Evolutionary conservation across 345 rosid genomes (phyloP), one percentile per base, ranked within the genome.

Genomic region (Corchorus olitorius): DNA sequence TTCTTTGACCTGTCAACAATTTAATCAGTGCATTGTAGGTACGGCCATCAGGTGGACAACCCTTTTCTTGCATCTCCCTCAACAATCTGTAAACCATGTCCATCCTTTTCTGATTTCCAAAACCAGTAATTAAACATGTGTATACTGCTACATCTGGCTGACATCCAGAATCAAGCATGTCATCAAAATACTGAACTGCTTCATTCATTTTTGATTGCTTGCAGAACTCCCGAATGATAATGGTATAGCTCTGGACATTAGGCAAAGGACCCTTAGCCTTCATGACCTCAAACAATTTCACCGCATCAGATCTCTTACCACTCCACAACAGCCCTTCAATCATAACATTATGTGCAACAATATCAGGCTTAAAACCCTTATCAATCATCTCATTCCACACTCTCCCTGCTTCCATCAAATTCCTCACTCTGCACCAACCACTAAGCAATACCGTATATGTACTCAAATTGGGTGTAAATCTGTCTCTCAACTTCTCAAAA

Each of bases 331-430:
- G 83, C 72, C 99, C 95, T 74, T 87, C 93, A 65, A 93, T 89
- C 98, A 93, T 93, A 20, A 81, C 81, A 60, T 93, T 93, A 72
- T 92, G 89, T 7, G 89, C 88, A 39, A 93, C 86, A 83, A 86
- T 48, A 41, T 93, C 97, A 1, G 95, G 98, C 76, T 81, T 86
- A 79, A 96, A 84, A 6, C 97, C 97, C 71, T 82, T 78, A 85
- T 96, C 97, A 65, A 91, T 81, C 95, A 96, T 92, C 83, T 84
- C 86, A 61, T 96, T 96, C 99, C 99, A 96, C 39, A 90, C 78
- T 80, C 85, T 87, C 76, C 93, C 97, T 0, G 98, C 98, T 87
- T 96, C 97, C 95, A 92, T 83, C 83, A 93, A 83, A 75, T 93
- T 96, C 86, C 80, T 91, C 72, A 87, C 88, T 16, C 82, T 84